Conservation (phyloP, 2,329 filamentous ascomycete genomes). For the Aspergillus hiratsukae region DNA sequence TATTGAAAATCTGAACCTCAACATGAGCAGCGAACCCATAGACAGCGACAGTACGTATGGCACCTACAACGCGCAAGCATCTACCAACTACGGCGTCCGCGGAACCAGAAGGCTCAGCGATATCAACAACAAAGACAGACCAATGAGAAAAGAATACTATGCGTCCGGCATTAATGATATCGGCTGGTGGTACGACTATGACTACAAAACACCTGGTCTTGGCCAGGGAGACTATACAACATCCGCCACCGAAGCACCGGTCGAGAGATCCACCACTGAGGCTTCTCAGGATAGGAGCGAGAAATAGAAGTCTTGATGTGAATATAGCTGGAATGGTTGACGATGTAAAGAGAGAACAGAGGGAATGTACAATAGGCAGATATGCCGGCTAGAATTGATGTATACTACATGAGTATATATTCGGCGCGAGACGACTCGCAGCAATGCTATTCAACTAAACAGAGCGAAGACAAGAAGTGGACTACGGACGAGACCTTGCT, state of each 20-base stretch:
- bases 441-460: too few species aligned
- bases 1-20: neutral
- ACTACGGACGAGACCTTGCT: too few species aligned
- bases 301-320: neutral
- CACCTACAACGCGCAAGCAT: neutral
- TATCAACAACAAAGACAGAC: neutral
- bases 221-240: neutral
- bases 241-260: neutral
- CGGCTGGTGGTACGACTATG: neutral
- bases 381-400: neutral
- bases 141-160: neutral
- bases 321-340: neutral
- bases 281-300: neutral
- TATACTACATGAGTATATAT: neutral
- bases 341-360: too few species aligned
- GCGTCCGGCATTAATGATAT: neutral
- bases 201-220: neutral
- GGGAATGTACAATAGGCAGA: too few species aligned
- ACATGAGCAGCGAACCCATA: neutral
- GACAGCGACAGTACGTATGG: neutral
- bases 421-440: too few species aligned
- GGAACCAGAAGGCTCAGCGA: neutral
- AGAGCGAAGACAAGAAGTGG: too few species aligned
- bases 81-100: neutral
- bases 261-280: neutral